These are phyloP conservation scores for Kazachstania sp. DNA, from an alignment of 1,139 yeast species.

Conservation along the genomic window DNA sequence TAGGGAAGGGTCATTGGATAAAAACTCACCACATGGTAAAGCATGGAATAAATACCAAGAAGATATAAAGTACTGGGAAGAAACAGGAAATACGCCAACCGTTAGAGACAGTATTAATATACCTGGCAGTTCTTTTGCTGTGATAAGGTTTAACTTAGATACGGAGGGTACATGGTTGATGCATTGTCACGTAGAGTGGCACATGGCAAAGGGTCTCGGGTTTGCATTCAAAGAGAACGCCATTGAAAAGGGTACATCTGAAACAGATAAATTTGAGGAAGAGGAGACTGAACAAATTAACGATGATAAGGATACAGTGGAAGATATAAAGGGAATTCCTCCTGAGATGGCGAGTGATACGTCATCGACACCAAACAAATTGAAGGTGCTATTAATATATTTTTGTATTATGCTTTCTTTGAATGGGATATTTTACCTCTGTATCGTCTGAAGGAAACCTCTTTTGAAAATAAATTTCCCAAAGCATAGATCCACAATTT, in stretches of 20 bases:
- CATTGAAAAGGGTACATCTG: not conserved
- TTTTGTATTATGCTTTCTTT: constrained; percentile 2
- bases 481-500: too few relatives aligned
- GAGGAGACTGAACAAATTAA: not conserved
- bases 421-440: not conserved
- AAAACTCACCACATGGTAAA: constrained; percentile 31
- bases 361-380: not conserved
- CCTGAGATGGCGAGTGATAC: too few relatives aligned
- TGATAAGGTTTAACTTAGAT: constrained; percentile 51
- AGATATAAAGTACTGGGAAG: constrained; percentile 20
- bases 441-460: too few relatives aligned
- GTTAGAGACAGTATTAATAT: constrained; percentile 58
- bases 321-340: too few relatives aligned
- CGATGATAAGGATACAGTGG: not conserved
- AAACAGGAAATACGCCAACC: constrained; percentile 38
- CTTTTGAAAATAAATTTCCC: not conserved
- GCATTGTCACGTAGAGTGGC: constrained; percentile 83
- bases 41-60: constrained; percentile 17
- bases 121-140: constrained; percentile 50
- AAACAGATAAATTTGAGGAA: not conserved
- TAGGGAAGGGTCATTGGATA: constrained; percentile 37
- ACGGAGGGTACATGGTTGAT: constrained; percentile 76
- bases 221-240: constrained; percentile 32
- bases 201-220: constrained; percentile 59
- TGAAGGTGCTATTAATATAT: constrained; percentile 5